A percentile compares a stretch with the other conserved stretches of the same genome.
Evolutionary conservation across 2,329 filamentous ascomycete species (phyloP).

Genomic region (Colletotrichum theobromicola): DNA sequence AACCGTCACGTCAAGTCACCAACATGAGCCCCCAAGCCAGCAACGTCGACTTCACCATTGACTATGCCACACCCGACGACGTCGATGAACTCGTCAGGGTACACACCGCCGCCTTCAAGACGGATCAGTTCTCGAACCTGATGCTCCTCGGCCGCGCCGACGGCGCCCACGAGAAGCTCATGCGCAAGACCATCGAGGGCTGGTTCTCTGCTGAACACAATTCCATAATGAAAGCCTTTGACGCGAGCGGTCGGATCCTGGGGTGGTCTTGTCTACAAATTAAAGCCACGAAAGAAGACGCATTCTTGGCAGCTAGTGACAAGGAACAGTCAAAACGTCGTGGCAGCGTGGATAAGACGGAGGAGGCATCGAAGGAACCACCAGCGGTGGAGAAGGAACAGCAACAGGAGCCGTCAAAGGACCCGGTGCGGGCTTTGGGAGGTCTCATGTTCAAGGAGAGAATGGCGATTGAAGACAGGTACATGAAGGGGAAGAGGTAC

Average conservation of each 20-base stretch:
- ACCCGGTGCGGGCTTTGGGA: neutral
- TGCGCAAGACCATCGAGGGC: neutral
- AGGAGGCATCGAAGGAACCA: neutral
- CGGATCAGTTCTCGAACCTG: conserved; percentile 8
- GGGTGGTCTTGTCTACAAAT: neutral
- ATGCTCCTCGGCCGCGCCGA: conserved; percentile 1
- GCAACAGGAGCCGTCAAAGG: neutral
- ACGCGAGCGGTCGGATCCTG: neutral
- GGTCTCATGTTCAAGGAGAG: conserved; percentile 2
- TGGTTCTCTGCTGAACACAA: neutral
- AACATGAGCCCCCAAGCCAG: neutral
- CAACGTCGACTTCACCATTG: neutral
- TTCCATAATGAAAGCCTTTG: neutral
- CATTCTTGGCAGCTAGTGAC: too few species aligned
- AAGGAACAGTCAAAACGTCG: neutral
- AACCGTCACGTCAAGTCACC: neutral
- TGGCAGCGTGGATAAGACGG: too few species aligned
- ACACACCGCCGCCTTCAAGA: neutral
- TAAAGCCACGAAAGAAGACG: neutral
- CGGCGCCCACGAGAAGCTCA: neutral
- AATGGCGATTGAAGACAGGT: neutral
- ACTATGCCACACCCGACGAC: neutral
- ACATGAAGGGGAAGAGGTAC: neutral
- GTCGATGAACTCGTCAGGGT: neutral
- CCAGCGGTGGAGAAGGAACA: neutral